phyloP scores from a whole-genome alignment of 129 eudicot genomes.

The Saussurea involucrata region DNA sequence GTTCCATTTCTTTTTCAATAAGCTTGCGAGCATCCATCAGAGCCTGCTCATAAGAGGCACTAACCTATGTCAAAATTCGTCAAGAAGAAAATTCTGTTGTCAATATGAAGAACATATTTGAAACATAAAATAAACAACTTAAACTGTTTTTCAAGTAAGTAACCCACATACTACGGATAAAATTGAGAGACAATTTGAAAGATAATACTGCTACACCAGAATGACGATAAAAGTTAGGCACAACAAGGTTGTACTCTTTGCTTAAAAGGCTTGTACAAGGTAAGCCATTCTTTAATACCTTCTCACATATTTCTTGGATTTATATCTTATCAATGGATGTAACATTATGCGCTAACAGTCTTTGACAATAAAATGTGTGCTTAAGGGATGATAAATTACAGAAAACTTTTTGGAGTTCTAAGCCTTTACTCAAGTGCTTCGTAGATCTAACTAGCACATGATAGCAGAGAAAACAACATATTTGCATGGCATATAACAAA shows the following conservation, averaged over 20 bases:
- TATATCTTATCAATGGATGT: background rate
- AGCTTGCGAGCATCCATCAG: slow-evolving; percentile 74
- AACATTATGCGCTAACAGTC: background rate
- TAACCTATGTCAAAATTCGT: slow-evolving; percentile 68
- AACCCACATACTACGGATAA: background rate
- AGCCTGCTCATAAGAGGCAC: slow-evolving; percentile 95
- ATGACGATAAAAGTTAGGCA: background rate
- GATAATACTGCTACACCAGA: background rate
- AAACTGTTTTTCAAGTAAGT: background rate
- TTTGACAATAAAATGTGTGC: background rate
- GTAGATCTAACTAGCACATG: background rate
- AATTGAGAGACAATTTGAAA: background rate
- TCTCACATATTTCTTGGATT: background rate
- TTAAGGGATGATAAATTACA: background rate
- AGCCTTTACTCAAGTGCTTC: background rate
- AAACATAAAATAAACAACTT: slow-evolving; percentile 7
- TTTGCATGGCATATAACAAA: background rate
- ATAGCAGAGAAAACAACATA: background rate
- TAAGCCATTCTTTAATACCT: background rate
- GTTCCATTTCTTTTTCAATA: slow-evolving; percentile 82
- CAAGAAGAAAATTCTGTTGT: slow-evolving; percentile 27
- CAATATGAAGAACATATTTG: slow-evolving; percentile 18
- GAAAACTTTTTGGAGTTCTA: background rate
- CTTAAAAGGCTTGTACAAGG: background rate
- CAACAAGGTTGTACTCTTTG: background rate